Evolutionary conservation across 768 basidiomycete genomes (phyloP).

Genomic region (Serendipita indica): DNA sequence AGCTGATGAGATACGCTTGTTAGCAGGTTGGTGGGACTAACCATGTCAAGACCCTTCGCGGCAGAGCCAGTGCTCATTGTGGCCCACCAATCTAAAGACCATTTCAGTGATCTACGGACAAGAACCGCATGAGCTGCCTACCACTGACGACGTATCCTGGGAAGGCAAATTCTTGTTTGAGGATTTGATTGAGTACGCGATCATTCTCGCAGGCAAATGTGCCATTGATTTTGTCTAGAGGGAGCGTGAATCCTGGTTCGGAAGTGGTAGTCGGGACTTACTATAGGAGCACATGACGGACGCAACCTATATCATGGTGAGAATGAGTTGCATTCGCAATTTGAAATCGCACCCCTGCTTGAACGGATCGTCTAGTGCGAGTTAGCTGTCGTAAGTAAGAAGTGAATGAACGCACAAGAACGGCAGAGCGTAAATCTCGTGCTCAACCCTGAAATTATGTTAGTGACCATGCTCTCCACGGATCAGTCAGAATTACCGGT

Average conservation of each 20-base stretch:
- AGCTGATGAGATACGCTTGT: not conserved
- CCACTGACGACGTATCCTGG: conserved; percentile 16
- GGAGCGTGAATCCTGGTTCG: not conserved
- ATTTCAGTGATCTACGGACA: not conserved
- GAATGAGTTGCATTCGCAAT: no score
- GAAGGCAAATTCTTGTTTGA: conserved; percentile 19
- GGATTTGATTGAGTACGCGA: conserved; percentile 16
- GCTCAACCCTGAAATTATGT: conserved; percentile 21
- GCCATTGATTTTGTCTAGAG: conserved; percentile 11
- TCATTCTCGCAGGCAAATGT: conserved; percentile 16
- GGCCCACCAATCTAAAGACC: conserved; percentile 9
- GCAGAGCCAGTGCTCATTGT: not conserved
- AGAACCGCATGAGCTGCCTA: not conserved
- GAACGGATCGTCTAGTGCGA: conserved; percentile 36
- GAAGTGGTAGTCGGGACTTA: conserved; percentile 17
- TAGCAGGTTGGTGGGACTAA: not conserved
- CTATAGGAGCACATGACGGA: conserved; percentile 55
- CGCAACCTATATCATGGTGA: no score
- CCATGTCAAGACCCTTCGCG: conserved; percentile 2
- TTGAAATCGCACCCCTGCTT: no score
- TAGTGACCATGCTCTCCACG: not conserved
- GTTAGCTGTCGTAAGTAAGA: conserved; percentile 24
- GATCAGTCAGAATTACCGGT: conserved; percentile 19
- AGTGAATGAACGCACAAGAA: conserved; percentile 13
- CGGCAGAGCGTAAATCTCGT: conserved; percentile 45